A percentile compares a stretch with the other conserved stretches of the same genome.
These are phyloP conservation scores for Fusarium ambrosium DNA, from an alignment of 2,329 filamentous ascomycete genomes.

Conservation along the genomic window DNA sequence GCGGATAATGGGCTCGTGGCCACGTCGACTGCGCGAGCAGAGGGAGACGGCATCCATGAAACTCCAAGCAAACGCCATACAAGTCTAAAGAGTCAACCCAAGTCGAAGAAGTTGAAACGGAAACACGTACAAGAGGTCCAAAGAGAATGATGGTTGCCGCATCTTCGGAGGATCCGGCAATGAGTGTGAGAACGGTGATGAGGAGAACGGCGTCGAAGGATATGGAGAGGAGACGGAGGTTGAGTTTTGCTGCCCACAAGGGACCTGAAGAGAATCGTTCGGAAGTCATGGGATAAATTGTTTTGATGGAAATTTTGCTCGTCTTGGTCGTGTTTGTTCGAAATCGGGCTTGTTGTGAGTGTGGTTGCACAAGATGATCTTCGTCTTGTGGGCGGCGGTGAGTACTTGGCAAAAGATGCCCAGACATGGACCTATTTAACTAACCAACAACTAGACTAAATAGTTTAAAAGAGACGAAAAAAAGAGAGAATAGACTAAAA, in stretches of 20 bases:
- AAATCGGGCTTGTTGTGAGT: neutral
- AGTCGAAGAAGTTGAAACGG: too few species aligned
- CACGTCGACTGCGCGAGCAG: conserved; percentile 9
- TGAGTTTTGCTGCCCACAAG: conserved; percentile 22
- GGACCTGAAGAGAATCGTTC: neutral
- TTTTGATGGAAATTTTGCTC: neutral
- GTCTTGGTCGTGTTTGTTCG: neutral
- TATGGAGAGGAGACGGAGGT: conserved; percentile 30
- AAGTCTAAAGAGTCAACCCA: conserved; percentile 4
- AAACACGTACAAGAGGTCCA: conserved; percentile 19
- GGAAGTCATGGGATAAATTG: neutral
- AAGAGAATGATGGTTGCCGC: conserved; percentile 5
- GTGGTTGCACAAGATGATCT: neutral
- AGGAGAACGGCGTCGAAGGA: conserved; percentile 25
- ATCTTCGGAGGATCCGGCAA: neutral
- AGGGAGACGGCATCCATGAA: conserved; percentile 11
- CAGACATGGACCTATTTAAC: neutral
- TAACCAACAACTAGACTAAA: neutral
- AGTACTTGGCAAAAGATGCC: neutral
- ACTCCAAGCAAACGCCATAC: conserved; percentile 18
- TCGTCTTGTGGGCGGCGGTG: neutral
- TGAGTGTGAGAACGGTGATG: conserved; percentile 10
- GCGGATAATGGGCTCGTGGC: neutral
- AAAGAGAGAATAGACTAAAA: neutral
- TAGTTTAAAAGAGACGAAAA: neutral